A percentile compares a stretch with the other conserved stretches of the same genome.
Conservation (phyloP, 208 protist genomes). For the Trypanosoma boissoni region DNA sequence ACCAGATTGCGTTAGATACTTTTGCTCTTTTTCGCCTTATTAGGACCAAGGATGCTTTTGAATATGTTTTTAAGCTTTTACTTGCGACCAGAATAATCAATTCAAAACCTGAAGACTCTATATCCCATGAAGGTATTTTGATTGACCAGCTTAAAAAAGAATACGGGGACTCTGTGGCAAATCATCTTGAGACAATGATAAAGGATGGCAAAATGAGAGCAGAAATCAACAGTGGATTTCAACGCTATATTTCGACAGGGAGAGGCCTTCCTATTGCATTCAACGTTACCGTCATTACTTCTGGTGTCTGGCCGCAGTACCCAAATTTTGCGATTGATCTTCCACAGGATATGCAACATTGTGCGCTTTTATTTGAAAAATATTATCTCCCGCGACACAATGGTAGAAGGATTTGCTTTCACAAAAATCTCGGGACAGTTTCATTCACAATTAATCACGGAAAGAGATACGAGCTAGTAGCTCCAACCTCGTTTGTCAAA, state of each 20-base stretch:
- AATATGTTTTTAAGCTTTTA: constrained; percentile 47
- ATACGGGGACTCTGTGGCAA: constrained; percentile 43
- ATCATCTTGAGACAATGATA: constrained; percentile 70
- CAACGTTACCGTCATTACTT: constrained; percentile 56
- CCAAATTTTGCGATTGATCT: constrained; percentile 34
- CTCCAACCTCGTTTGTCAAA: constrained; percentile 68
- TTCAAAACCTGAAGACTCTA: constrained; percentile 37
- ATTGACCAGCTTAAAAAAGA: constrained; percentile 49
- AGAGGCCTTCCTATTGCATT: constrained; percentile 47
- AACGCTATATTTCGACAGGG: constrained; percentile 1
- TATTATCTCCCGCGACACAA: constrained; percentile 72
- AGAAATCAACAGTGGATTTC: constrained; percentile 23
- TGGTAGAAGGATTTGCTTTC: constrained; percentile 65
- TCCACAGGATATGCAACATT: constrained; percentile 49
- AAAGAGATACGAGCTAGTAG: constrained; percentile 43
- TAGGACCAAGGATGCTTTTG: constrained; percentile 62
- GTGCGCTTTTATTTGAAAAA: constrained; percentile 44
- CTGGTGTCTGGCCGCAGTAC: constrained; percentile 64
- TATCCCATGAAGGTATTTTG: constrained; percentile 38
- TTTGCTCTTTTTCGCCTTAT: constrained; percentile 54
- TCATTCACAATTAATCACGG: constrained; percentile 46
- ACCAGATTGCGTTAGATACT: constrained; percentile 27
- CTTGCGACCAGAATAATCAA: constrained; percentile 59
- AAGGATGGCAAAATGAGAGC: constrained; percentile 38
- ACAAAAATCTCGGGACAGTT: constrained; percentile 60